Evolutionary conservation across 1,139 yeast species (phyloP), one percentile per base, ranked within the genome.

Genomic region (Hyphopichia wangnamkhiaoensis): DNA sequence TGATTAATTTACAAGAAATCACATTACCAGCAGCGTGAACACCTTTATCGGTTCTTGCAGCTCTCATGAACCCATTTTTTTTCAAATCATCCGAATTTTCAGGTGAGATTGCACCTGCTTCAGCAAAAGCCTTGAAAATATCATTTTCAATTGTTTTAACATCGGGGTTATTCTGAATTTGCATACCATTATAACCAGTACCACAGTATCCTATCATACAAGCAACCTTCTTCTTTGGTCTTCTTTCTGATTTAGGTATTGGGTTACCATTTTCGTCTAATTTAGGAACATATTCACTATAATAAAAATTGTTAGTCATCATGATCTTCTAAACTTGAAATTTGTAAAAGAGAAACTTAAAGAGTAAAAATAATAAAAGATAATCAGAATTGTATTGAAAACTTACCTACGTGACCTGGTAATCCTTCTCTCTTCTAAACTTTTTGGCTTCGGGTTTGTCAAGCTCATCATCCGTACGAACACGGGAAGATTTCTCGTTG

Each of bases 1-100:
- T 78, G 53, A 91, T 90, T 71, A 93, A 69, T 59, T 93, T 93
- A 53, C 89, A 71, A 7, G 96, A 86, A 33, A 94, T 80, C 23
- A 93, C 90, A 58, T 93, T 93, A 20, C 98, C 98, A 4, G 98
- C 98, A 19, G 99, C 98, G 63, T 93, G 99, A 13, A 93, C 99
- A 45, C 98, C 99, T 63, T 93, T 94, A 61, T 93, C 99, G 4
- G 99, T 93, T 63, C 98, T 76, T 3, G 98, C 98, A 34, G 98
- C 96, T 54, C 99, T 79, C 87, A 88, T 85, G 54, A 94, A 87
- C 0, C 94, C 91, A 40, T 84, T 82, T 58, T 93, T 93, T 59
- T 88, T 90, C 50, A 94, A 80, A 59, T 93, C 98, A 46, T 82
- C 84, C 3, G 96, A 81, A 62, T 93, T 93, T 54, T 88, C 95